Base-by-base conservation (phyloP, 208 protist genomes). In the Trypanosoma cruzi region DNA sequence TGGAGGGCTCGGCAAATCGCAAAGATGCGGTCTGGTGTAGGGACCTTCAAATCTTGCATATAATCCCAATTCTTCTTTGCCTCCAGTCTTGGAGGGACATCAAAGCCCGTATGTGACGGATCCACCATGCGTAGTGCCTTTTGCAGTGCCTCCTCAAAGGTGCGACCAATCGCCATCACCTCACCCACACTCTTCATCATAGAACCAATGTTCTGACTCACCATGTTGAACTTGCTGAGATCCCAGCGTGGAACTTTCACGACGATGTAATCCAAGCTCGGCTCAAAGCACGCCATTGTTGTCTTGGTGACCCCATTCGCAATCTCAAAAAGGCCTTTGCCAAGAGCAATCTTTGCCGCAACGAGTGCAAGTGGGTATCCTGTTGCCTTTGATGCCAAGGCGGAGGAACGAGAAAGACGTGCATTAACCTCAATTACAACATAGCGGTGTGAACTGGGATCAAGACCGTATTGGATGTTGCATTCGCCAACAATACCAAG, bases 351-450 rank as follows among this genome's bases (percentile, higher is more conserved):
- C 73, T 99, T 99, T 22, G 98, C 95, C 34, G 98, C 98, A 29
- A 99, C 98, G 79, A 98, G 98, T 29, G 98, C 98, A 10, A 99
- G 86, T 59, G 98, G 98, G 82, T 99, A 99, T 59, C 98, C 98
- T n/a, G 98, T 99, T 22, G 98, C 98, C 89, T 99, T 99, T 62
- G 91, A 98, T 22, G 98, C 98, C 10, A 99, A 87, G 20, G 98
- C 98, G 8, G 95, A 98, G 31, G 88, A 98, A 64, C 98, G 95
- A 20, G 95, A 99, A 16, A 99, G 94, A 50, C 98, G 94, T 4
- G 98, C 97, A 84, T 99, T 99, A 2, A 99, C 98, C 77, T 99
- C 98, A 75, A 99, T 99, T 67, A 99, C 98, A 70, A 93, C 97
- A 91, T 99, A 99, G 59, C 97, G 86, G 56, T 98, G 90, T 14